Evolutionary conservation across 108 stramenopile genomes (phyloP).

Genomic region (Cyclostephanos tholiformis): DNA sequence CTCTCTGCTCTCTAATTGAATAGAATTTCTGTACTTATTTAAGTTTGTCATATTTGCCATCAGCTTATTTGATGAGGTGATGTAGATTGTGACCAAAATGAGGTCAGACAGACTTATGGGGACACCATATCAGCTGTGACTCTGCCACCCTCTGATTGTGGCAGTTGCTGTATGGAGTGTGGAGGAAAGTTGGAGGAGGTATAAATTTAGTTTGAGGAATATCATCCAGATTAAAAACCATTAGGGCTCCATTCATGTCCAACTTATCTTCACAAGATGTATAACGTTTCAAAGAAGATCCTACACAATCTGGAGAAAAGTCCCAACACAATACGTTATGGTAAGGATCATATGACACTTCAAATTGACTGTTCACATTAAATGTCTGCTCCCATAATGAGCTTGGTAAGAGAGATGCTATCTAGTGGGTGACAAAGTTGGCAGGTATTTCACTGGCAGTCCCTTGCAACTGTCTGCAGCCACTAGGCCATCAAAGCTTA

Average conservation of each 20-base stretch:
- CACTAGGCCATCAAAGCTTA: slow-evolving; percentile 41
- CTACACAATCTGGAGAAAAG: slow-evolving; percentile 42
- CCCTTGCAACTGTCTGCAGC: slow-evolving; percentile 32
- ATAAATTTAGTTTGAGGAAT: slow-evolving; percentile 28
- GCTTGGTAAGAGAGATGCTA: slow-evolving; percentile 32
- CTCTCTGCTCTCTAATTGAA: slow-evolving; percentile 24
- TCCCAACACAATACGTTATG: slow-evolving; percentile 33
- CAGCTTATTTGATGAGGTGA: slow-evolving; percentile 32
- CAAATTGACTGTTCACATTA: slow-evolving; percentile 37
- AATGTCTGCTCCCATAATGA: slow-evolving; percentile 44
- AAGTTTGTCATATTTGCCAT: slow-evolving; percentile 18
- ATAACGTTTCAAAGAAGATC: slow-evolving; percentile 30
- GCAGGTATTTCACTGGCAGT: slow-evolving; percentile 31
- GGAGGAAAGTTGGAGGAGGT: slow-evolving; percentile 30
- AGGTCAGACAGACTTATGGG: slow-evolving; percentile 5
- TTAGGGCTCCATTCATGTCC: slow-evolving; percentile 31
- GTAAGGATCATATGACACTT: slow-evolving; percentile 33
- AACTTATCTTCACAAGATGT: slow-evolving; percentile 36
- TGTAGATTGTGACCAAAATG: slow-evolving; percentile 24
- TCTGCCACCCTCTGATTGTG: slow-evolving; percentile 22
- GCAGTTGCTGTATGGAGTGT: slow-evolving; percentile 25
- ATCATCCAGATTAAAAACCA: slow-evolving; percentile 24
- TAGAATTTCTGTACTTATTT: slow-evolving; percentile 9
- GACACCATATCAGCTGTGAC: slow-evolving; percentile 23
- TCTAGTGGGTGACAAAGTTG: slow-evolving; percentile 29